Percentiles rank a stretch among this genome's conserved stretches.
Evolutionary conservation across 2,329 filamentous ascomycete genomes (phyloP).

Genomic region (Stagonosporopsis rhizophila): DNA sequence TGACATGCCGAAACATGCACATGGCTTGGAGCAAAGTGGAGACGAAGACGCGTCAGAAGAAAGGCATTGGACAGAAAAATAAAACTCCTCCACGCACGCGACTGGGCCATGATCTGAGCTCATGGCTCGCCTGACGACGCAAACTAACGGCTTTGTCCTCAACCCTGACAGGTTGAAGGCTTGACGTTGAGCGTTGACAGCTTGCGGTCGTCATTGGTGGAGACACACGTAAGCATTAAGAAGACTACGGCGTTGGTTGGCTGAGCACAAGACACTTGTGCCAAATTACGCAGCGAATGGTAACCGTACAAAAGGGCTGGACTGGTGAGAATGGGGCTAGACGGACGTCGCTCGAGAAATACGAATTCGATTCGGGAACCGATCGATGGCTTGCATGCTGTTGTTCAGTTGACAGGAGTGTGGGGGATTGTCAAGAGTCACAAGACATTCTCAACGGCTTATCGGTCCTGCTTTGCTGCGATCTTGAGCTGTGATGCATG

Average conservation of each 20-base stretch:
- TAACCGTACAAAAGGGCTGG: conserved; percentile 3
- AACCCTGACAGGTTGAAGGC: conserved; percentile 1
- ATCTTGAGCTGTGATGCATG: conserved; percentile 4
- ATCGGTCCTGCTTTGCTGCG: conserved; percentile 18
- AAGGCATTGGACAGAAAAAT: conserved; percentile 2
- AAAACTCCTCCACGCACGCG: not conserved
- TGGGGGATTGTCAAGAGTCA: conserved; percentile 18
- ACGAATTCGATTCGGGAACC: conserved; percentile 5
- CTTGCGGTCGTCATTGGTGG: conserved; percentile 18
- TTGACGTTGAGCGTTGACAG: conserved; percentile 12
- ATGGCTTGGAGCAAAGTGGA: conserved; percentile 6
- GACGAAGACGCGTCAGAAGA: conserved; percentile 8
- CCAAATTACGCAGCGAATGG: conserved; percentile 9
- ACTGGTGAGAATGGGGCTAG: not conserved
- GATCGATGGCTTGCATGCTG: conserved; percentile 19
- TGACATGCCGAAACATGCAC: conserved; percentile 16
- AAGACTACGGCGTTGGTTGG: conserved; percentile 2
- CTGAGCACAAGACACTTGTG: conserved; percentile 3
- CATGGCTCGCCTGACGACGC: conserved; percentile 3
- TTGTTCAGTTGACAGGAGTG: conserved; percentile 11
- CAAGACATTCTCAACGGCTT: conserved; percentile 11
- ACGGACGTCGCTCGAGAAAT: conserved; percentile 8
- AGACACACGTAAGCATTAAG: conserved; percentile 19
- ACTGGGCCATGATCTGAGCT: not conserved
- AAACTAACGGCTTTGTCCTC: not conserved